phyloP scores from a whole-genome alignment of 2,329 filamentous ascomycete genomes.

The Fusarium sterilihyphosum region DNA sequence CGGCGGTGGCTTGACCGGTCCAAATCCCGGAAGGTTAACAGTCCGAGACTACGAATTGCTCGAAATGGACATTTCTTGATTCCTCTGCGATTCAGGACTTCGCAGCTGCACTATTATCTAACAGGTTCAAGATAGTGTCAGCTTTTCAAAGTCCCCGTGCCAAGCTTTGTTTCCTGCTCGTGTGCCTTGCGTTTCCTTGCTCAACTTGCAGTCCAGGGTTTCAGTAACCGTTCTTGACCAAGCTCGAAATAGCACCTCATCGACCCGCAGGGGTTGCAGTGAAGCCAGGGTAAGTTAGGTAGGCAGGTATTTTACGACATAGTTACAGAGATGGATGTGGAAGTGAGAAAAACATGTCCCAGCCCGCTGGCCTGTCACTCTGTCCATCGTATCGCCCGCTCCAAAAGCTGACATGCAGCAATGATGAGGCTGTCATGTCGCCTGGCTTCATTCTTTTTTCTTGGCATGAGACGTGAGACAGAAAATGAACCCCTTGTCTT shows the following conservation, averaged over 20 bases:
- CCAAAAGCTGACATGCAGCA: constrained; percentile 10
- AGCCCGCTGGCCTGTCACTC: neutral
- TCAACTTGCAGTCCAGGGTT: neutral
- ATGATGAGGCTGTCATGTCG: constrained; percentile 3
- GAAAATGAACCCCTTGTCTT: neutral
- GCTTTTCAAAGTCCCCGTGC: constrained; percentile 14
- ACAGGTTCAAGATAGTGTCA: neutral
- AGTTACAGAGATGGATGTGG: neutral
- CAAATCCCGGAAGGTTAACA: constrained; percentile 9
- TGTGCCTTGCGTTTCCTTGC: constrained; percentile 17
- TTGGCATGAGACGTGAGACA: constrained; percentile 4
- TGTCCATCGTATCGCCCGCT: neutral
- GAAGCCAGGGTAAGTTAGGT: neutral
- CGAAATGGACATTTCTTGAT: neutral
- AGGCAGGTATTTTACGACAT: neutral
- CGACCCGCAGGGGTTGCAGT: neutral
- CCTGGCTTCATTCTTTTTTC: neutral
- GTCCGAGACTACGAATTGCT: constrained; percentile 1
- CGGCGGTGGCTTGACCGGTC: constrained; percentile 21
- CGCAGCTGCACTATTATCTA: neutral
- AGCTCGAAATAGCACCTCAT: constrained; percentile 20
- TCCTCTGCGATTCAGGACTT: neutral
- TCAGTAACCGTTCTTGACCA: neutral
- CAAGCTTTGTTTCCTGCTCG: constrained; percentile 17
- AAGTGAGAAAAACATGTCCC: neutral